Conservation (phyloP, 805 yeast species). For the Millerozyma acaciae region DNA sequence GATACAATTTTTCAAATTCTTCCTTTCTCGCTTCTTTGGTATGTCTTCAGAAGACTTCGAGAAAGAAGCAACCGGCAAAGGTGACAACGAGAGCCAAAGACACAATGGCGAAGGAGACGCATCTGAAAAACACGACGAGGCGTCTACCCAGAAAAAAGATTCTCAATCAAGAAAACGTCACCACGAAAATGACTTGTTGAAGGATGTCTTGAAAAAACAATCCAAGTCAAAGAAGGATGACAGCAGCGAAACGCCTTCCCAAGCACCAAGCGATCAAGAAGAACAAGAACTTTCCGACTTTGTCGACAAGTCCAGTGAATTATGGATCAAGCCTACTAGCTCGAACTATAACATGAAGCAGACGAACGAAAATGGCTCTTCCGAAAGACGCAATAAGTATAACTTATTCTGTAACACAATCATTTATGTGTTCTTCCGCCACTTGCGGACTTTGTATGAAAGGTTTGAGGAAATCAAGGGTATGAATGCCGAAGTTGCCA, state of each 20-base stretch:
- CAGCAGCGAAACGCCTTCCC: constrained; percentile 26
- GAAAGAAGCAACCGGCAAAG: constrained; percentile 2
- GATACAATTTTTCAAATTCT: constrained; percentile 64
- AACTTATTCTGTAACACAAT: constrained; percentile 87
- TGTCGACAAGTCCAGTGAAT: constrained; percentile 35
- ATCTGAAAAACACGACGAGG: constrained; percentile 11
- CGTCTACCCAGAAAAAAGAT: constrained; percentile 8
- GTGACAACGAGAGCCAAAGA: constrained; percentile 4
- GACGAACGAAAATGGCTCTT: constrained; percentile 10
- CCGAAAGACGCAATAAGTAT: constrained; percentile 49
- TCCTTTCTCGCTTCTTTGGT: constrained; percentile 69
- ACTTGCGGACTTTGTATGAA: constrained; percentile 73
- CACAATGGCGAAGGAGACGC: constrained; percentile 10
- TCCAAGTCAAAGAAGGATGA: constrained; percentile 36
- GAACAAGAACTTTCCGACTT: constrained; percentile 29
- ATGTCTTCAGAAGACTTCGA: constrained; percentile 45
- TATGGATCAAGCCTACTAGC: constrained; percentile 40
- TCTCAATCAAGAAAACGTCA: constrained; percentile 43
- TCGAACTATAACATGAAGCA: constrained; percentile 28
- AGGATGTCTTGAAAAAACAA: constrained; percentile 58
- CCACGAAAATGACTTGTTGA: constrained; percentile 53
- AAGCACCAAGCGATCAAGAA: constrained; percentile 25
- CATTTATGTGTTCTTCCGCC: constrained; percentile 85
- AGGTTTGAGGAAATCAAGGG: constrained; percentile 75
- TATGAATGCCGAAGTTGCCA: constrained; percentile 64